Evolutionary conservation across 1,284 basidiomycete genomes (phyloP), one percentile per base, ranked within the genome.

Genomic region (Cryptococcus hybrid): DNA sequence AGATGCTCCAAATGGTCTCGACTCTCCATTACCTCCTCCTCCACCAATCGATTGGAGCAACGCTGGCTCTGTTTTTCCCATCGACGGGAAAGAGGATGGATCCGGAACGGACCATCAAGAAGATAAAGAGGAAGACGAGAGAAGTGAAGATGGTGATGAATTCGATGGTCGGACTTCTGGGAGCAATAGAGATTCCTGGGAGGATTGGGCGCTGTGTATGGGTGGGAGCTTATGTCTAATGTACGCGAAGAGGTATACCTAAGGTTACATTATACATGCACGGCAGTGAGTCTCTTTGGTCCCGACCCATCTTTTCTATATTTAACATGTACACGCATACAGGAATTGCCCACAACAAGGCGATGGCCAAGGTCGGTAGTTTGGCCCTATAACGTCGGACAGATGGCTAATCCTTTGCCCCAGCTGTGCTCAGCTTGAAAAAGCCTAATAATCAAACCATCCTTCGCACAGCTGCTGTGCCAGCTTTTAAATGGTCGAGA

Each of bases 271-370:
- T 99, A 99, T 70, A 93, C 92, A 6, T 96, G 91, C 52, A 94
- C 92, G 48, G 95, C 96, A 13, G 90, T 92, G 65, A 64, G 86
- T 61, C 15, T 18, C 18, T 18, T 18, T 46, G 13, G 12, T 18
- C 52, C 24, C 43, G 7, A 12, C 34, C 9, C 30, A 40, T 42
- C 9, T 37, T 15, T 9, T 42, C 7, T 12, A 38, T 46, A 42
- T 18, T 36, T 38, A 3, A n/a, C 34, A 34, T 48, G 48, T 12
- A 37, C 15, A 46, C 35, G 34, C 7, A 51, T 56, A 18, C 54
- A 92, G 85, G 96, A 1, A 89, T 99, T 56, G 88, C 91, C 2
- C 83, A 88, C 64, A 99, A 97, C 77, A 99, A 97, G 75, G 90
- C 93, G 60, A 81, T 98, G 42, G 88, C 94, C 0, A 97, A 99